These are phyloP conservation scores for Lactarius indigo DNA, from an alignment of 768 basidiomycete species.

Conservation along the genomic window DNA sequence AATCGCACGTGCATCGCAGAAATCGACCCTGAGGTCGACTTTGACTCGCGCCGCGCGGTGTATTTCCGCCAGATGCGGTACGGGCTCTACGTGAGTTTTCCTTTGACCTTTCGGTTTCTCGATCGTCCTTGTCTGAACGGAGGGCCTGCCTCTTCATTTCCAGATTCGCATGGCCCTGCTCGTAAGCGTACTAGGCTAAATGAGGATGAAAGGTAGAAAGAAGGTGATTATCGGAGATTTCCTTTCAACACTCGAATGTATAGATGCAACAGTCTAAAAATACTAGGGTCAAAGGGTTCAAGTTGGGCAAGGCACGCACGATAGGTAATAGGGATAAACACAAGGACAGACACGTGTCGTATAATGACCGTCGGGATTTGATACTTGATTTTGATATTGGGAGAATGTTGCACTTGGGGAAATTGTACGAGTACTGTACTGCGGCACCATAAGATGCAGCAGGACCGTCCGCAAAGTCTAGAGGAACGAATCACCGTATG, in stretches of 20 bases:
- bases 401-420: not conserved
- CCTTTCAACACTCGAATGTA: not conserved
- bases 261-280: not conserved
- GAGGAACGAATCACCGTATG: not conserved
- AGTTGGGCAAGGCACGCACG: not conserved
- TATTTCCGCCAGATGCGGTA: constrained; percentile 99
- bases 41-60: constrained; percentile 87
- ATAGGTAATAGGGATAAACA: not conserved
- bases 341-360: not conserved
- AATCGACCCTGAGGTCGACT: constrained; percentile 98
- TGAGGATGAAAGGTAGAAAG: not conserved
- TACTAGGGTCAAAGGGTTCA: not conserved
- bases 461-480: not conserved
- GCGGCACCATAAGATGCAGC: not conserved
- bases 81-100: constrained; percentile 84
- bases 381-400: not conserved
- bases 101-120: not conserved
- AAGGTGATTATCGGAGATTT: not conserved
- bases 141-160: constrained; percentile 3
- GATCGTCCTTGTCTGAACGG: not conserved
- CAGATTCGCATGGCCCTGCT: constrained; percentile 54
- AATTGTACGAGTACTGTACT: not conserved
- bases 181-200: constrained; percentile 38
- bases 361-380: not conserved
- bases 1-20: constrained; percentile 45